Evolutionary conservation across 768 basidiomycete genomes (phyloP).

Genomic region (Lactarius hengduanensis): DNA sequence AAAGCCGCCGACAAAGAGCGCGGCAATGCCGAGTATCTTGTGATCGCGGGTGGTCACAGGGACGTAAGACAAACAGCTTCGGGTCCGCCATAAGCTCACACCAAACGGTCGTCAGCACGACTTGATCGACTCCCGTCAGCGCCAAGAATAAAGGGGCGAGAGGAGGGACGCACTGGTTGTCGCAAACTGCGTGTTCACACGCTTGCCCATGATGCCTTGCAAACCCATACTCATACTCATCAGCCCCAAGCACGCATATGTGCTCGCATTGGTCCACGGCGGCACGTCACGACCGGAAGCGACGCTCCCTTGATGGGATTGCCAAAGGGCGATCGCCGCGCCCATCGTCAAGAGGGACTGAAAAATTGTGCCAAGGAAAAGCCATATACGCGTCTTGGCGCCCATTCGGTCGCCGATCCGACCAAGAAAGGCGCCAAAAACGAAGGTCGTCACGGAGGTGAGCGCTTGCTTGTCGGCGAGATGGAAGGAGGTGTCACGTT

Average conservation of each 20-base stretch:
- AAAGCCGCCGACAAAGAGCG: constrained; percentile 81
- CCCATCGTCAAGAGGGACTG: constrained; percentile 78
- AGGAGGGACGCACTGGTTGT: constrained; percentile 55
- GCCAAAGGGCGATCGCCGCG: constrained; percentile 68
- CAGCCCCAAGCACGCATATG: constrained; percentile 73
- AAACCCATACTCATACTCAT: constrained; percentile 79
- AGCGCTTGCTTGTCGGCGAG: constrained; percentile 82
- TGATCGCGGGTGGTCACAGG: constrained; percentile 66
- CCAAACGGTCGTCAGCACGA: constrained; percentile 86
- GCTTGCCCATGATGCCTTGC: constrained; percentile 84
- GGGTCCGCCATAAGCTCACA: constrained; percentile 86
- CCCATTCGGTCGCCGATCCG: constrained; percentile 85
- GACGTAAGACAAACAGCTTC: constrained; percentile 57
- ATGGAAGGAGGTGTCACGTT: constrained; percentile 63
- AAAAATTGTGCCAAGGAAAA: constrained; percentile 65
- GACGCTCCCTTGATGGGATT: constrained; percentile 57
- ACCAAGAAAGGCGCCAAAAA: constrained; percentile 72
- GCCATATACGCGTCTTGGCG: constrained; percentile 69
- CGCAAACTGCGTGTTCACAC: constrained; percentile 75
- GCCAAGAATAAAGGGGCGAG: neutral
- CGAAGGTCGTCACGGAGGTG: constrained; percentile 74
- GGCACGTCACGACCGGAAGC: constrained; percentile 57
- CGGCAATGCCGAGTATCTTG: constrained; percentile 59
- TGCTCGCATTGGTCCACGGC: constrained; percentile 64
- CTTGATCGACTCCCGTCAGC: constrained; percentile 36